Conservation (phyloP, 2,329 filamentous ascomycete genomes). For the Epichloe bromicola region DNA sequence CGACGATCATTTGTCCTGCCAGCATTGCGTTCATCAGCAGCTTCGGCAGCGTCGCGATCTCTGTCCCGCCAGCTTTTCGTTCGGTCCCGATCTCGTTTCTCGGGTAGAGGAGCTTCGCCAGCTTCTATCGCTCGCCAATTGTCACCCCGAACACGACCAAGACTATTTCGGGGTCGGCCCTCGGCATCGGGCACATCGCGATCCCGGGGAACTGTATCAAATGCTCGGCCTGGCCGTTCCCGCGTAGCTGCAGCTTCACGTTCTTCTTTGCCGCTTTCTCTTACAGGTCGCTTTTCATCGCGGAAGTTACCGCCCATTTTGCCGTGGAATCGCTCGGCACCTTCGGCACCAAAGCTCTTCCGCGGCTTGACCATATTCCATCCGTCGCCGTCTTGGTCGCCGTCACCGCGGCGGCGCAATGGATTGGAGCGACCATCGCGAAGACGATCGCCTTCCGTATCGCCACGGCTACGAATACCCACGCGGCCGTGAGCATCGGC, state of each 20-base stretch:
- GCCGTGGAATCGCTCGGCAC: conserved; percentile 56
- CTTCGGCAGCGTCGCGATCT: conserved; percentile 26
- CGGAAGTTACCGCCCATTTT: conserved; percentile 43
- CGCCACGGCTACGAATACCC: conserved; percentile 38
- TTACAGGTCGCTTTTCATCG: conserved; percentile 30
- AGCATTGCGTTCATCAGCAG: conserved; percentile 43
- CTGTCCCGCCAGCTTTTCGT: conserved; percentile 50
- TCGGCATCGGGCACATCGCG: conserved; percentile 41
- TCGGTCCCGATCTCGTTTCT: conserved; percentile 41
- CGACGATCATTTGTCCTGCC: conserved; percentile 34
- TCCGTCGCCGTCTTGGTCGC: conserved; percentile 52
- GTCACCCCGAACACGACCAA: conserved; percentile 51
- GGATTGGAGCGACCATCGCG: conserved; percentile 33
- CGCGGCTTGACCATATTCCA: conserved; percentile 64
- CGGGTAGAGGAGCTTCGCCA: conserved; percentile 16
- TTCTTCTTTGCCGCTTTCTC: conserved; percentile 37
- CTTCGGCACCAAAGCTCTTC: conserved; percentile 60
- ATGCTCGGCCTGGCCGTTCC: conserved; percentile 32
- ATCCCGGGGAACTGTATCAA: conserved; percentile 38
- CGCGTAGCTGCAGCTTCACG: conserved; percentile 37
- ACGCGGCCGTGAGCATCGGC: conserved; percentile 44
- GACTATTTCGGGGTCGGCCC: conserved; percentile 47
- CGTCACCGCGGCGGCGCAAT: conserved; percentile 40
- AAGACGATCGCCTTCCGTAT: conserved; percentile 37
- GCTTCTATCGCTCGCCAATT: conserved; percentile 59